Base-by-base conservation (phyloP, 257 asterid genomes). In the Dorcoceras hygrometricum region DNA sequence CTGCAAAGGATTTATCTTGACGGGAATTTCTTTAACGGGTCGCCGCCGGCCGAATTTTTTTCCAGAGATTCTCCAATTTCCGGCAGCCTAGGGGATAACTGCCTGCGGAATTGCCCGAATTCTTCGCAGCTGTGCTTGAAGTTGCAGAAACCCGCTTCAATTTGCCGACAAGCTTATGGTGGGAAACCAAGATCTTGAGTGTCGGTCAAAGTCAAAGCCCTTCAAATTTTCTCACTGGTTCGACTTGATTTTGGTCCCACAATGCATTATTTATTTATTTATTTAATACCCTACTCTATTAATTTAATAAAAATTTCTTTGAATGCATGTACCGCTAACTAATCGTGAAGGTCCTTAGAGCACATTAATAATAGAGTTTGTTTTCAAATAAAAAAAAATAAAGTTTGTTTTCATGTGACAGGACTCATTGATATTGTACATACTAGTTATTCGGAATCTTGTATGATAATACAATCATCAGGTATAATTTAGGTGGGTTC, bases 71-170 rank as follows among this genome's bases (percentile, higher is more conserved):
- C 69, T 43, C 5, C 74, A 4, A 69, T 76, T 48, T 53, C 83
- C 54, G 87, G 87, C 5, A 79, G 84, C 23, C 50, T 82, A 5
- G 84, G 87, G 50, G 87, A 79, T 62, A 82, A 82, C 70, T 82
- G 87, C 67, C 62, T 82, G 23, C 71, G 64, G 59, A 72, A 31
- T n/a, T 82, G 87, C 70, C 87, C 82, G 71, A 60, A 23, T 16
- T 74, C 77, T 63, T 82, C 87, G 83, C 72, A 74, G 23, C 81
- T 82, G 63, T 82, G 87, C 81, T 74, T 69, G 51, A 79, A 82
- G 68, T 72, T 80, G 23, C 87, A 82, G 81, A 82, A 82, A 69
- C 81, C 87, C 24, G 66, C 73, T 63, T 66, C 83, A 18, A 66
- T 76, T 75, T 82, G 84, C 77, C 82, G 69, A 57, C 82, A 67